A percentile compares a stretch with the other conserved stretches of the same genome.
Evolutionary conservation across 192 early-diverging fungal species (phyloP).

Genomic region (Funneliformis mosseae): DNA sequence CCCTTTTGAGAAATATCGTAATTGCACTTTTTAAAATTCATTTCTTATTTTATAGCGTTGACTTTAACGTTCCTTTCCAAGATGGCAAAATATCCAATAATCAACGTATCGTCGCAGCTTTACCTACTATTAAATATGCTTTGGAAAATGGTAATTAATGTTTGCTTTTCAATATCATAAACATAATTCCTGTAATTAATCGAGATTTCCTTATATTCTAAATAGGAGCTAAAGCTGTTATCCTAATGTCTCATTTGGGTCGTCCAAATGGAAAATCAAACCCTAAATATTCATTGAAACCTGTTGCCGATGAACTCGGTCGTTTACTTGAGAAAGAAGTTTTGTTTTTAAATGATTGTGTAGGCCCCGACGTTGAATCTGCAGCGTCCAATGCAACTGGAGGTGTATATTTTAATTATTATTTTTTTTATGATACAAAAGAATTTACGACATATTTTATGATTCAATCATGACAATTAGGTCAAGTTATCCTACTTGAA

Average conservation of each 20-base stretch:
- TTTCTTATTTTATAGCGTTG: conserved; percentile 63
- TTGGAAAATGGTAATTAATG: conserved; percentile 72
- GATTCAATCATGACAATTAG: not conserved
- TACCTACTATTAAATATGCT: conserved; percentile 93
- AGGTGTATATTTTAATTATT: conserved; percentile 41
- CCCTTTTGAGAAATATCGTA: not conserved
- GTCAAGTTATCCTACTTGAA: conserved; percentile 88
- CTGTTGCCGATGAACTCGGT: conserved; percentile 83
- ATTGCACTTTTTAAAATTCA: conserved; percentile 14
- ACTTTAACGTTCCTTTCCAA: conserved; percentile 99
- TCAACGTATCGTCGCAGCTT: conserved; percentile 91
- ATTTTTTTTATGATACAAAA: not conserved
- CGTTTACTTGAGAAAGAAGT: conserved; percentile 79
- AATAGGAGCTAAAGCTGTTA: conserved; percentile 79
- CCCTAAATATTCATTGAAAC: conserved; percentile 89
- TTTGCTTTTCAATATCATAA: not conserved
- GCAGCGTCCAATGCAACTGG: conserved; percentile 66
- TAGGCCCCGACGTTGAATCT: conserved; percentile 84
- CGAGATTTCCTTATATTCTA: not conserved
- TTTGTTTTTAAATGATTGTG: conserved; percentile 92
- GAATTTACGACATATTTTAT: not conserved
- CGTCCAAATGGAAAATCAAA: conserved; percentile 92
- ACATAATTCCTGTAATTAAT: not conserved
- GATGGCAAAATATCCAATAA: conserved; percentile 94
- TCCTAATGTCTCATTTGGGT: conserved; percentile 97